Base-by-base conservation (phyloP, 352 stramenopile species). In the Globisporangium paddicum region DNA sequence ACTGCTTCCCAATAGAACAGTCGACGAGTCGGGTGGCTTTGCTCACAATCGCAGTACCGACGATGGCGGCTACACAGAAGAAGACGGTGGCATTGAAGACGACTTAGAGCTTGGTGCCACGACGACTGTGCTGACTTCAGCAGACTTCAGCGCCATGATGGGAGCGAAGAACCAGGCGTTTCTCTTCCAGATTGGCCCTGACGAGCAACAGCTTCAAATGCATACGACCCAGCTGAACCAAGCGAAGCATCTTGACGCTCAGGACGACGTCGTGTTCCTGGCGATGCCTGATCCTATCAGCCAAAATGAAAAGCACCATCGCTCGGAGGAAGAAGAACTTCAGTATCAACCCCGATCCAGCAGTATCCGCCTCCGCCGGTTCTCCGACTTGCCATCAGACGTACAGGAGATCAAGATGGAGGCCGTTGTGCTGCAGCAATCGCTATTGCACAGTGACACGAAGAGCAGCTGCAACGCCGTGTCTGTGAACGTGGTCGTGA, bases 401-500 rank as follows among this genome's bases (percentile, higher is more conserved):
- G 64, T 84, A 6, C 60, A 59, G 9, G 58, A 73, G 10, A 64
- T 84, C 52, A 68, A 49, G 21, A 51, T 84, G 44, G 72, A 81
- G 50, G 74, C 74, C 0, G 49, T 74, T 1, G 48, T 77, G n/a
- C 23, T 61, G 21, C 52, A 21, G n/a, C 40, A 21, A 2, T 42
- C 45, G 38, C 19, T 28, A 34, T 14, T 23, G 37, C 14, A 23
- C 18, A 35, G 4, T n/a, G 16, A 16, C 16, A 5, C 8, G 16
- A 25, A 54, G 4, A 23, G 54, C 13, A 21, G 18, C 54, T 38
- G 35, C 5, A 53, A 26, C 28, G 16, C 55, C 1, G 26, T 81
- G 0, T 72, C 61, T 4, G 63, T 82, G 14, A 61, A 75, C 18
- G 63, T 87, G n/a, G 47, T 72, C 18, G 64, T 82, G 11, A 52